Evolutionary conservation across 2,329 filamentous ascomycete species (phyloP), one percentile per base, ranked within the genome.

Genomic region (Scleromitrula shiraiana): DNA sequence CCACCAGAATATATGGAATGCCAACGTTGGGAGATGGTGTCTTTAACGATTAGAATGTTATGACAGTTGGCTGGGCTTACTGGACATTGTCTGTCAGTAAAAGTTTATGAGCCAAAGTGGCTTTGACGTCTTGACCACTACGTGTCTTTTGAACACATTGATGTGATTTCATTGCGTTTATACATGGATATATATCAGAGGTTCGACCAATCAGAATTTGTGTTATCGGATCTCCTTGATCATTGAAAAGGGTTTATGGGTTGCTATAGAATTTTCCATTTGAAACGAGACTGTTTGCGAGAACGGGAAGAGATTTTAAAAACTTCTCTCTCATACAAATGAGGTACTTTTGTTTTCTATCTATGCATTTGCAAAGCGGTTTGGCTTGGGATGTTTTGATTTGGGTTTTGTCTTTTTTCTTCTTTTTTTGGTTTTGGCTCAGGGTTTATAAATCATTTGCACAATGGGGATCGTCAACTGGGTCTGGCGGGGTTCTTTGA

Each of bases 321-420:
- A 33, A 29, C 19, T n/a, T n/a, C n/a, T 50, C 27, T 39, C 43
- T 49, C 48, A 19, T 51, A 37, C 26, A 56, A 46, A 53, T 46
- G 46, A 38, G 49, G 49, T 48, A 49, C 35, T 54, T 50, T 56
- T 46, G 44, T 56, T 60, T 56, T 55, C 50, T 47, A 44, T 53
- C 54, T 45, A 56, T 55, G 59, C 57, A 61, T 61, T 62, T 60
- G 53, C 54, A 46, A 60, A 57, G 47, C 42, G 47, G 38, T 40
- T 46, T 56, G 58, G 47, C 52, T 47, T 52, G 46, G 49, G 36
- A 47, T 42, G 32, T 40, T 40, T 35, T 36, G 51, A 44, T 44
- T 40, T 50, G 50, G 51, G 44, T 50, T 46, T 52, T 46, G 51
- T 52, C 45, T 51, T 33, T 15, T 29, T 35, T 36, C 29, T 42